A percentile compares a stretch with the other conserved stretches of the same genome.
phyloP scores from a whole-genome alignment of 108 stramenopile species.

The Stephanodiscus minutulus region DNA sequence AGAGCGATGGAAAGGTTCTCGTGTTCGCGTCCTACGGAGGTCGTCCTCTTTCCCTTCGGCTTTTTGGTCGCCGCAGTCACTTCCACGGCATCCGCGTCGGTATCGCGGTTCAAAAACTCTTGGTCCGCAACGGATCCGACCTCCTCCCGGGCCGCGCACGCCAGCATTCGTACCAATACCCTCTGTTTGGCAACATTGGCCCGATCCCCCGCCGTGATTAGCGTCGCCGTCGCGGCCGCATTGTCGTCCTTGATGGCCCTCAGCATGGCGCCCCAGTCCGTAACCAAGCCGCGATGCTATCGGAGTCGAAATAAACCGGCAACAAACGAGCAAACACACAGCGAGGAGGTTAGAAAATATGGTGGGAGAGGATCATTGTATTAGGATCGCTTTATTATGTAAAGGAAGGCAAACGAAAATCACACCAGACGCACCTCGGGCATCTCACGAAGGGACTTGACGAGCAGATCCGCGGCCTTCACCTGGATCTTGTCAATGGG shows the following conservation, averaged over 20 bases:
- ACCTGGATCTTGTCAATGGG: slow-evolving; percentile 69
- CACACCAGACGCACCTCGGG: slow-evolving; percentile 40
- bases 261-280: slow-evolving; percentile 79
- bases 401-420: not conserved
- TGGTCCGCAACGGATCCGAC: slow-evolving; percentile 53
- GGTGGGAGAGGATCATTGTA: not conserved
- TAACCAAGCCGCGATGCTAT: slow-evolving; percentile 55
- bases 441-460: slow-evolving; percentile 71
- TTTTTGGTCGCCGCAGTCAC: slow-evolving; percentile 21
- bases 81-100: slow-evolving; percentile 31
- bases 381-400: not conserved
- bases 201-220: slow-evolving; percentile 40
- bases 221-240: slow-evolving; percentile 37
- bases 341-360: not conserved
- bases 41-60: slow-evolving; percentile 7
- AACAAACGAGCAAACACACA: not conserved
- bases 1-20: slow-evolving; percentile 69
- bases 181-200: slow-evolving; percentile 72
- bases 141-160: slow-evolving; percentile 64
- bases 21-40: slow-evolving; percentile 38
- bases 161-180: slow-evolving; percentile 75
- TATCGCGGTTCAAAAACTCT: slow-evolving; percentile 37
- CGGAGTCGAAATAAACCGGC: not conserved
- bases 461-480: slow-evolving; percentile 67
- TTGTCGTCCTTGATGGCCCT: slow-evolving; percentile 70